phyloP scores from a whole-genome alignment of 495 filamentous ascomycete species.

The Cercophora scortea region DNA sequence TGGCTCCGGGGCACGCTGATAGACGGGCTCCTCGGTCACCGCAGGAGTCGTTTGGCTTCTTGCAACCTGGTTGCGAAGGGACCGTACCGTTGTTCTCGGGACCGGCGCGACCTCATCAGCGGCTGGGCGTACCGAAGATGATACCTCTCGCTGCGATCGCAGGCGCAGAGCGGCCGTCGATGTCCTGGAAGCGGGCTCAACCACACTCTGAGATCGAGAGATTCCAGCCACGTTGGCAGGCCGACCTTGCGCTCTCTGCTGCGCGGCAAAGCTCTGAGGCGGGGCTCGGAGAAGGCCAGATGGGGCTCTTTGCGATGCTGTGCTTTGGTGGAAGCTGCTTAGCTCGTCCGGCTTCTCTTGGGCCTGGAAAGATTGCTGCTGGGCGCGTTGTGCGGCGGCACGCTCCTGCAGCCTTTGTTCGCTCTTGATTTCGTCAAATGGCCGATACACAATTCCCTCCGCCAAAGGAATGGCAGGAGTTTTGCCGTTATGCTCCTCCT shows the following conservation, averaged over 20 bases:
- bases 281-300: conserved; percentile 34
- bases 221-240: conserved; percentile 16
- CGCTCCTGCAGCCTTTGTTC: conserved; percentile 26
- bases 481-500: conserved; percentile 62
- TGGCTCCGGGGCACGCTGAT: not conserved
- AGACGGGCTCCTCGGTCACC: conserved; percentile 1
- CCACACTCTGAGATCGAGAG: conserved; percentile 11
- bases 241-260: conserved; percentile 43
- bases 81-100: conserved; percentile 10
- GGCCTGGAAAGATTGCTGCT: conserved; percentile 9
- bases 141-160: conserved; percentile 11
- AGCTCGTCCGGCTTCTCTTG: conserved; percentile 11
- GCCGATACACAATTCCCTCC: conserved; percentile 59
- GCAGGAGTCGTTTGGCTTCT: conserved; percentile 9
- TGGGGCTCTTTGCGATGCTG: conserved; percentile 4
- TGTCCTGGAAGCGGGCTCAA: conserved; percentile 11
- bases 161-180: conserved; percentile 20
- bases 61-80: conserved; percentile 18
- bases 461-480: conserved; percentile 64
- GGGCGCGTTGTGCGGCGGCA: conserved; percentile 15
- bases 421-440: conserved; percentile 36
- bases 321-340: conserved; percentile 18
- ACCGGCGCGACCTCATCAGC: conserved; percentile 9
- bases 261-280: conserved; percentile 51
- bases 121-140: not conserved